A percentile compares a stretch with the other conserved stretches of the same genome.
These are phyloP conservation scores for Carex cristatella DNA, from an alignment of 176 grass and related monocot species.

Conservation along the genomic window DNA sequence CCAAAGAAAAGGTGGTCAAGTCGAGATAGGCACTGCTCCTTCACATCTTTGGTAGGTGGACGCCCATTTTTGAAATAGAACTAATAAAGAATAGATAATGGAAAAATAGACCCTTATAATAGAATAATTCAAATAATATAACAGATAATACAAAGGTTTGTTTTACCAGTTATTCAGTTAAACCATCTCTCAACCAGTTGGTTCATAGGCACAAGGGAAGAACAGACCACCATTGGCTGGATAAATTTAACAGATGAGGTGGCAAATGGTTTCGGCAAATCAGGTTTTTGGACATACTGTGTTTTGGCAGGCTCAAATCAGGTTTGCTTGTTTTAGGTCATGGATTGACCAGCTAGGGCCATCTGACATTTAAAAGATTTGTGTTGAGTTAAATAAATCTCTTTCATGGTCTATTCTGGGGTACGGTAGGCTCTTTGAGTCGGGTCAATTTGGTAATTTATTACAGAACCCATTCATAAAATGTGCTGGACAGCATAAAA, in stretches of 20 bases:
- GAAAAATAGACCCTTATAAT: constrained; percentile 15
- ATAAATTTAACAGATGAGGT: background rate
- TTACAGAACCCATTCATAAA: background rate
- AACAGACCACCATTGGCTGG: background rate
- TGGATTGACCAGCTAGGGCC: background rate
- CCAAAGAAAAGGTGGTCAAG: constrained; percentile 89
- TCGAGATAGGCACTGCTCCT: constrained; percentile 92
- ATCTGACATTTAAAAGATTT: background rate
- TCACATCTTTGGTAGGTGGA: constrained; percentile 72
- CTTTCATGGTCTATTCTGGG: background rate
- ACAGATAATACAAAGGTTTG: constrained; percentile 1
- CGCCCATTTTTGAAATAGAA: constrained; percentile 95
- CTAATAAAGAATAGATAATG: constrained; percentile 29
- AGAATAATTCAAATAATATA: constrained; percentile 13
- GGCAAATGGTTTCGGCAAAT: background rate
- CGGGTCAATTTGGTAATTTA: background rate
- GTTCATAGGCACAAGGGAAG: background rate
- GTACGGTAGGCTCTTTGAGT: background rate
- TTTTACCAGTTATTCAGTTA: background rate
- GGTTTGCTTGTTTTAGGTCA: background rate
- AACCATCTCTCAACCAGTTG: background rate
- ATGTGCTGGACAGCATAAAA: background rate
- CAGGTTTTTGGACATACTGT: background rate
- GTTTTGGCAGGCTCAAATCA: background rate
- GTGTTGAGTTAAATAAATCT: background rate